Evolutionary conservation across 345 rosid genomes (phyloP).

Genomic region (Camelina hispida): DNA sequence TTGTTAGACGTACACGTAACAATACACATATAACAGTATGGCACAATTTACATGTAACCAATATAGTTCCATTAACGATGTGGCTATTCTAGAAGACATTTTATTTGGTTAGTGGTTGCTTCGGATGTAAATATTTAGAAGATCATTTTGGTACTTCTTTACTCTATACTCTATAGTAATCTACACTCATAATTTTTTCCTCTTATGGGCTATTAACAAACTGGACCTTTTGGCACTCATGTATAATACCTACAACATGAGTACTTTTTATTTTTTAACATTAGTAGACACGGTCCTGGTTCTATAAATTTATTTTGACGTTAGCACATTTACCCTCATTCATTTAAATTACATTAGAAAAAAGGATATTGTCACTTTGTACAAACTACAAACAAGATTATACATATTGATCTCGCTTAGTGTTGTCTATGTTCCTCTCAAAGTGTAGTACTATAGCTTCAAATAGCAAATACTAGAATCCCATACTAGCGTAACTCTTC

Average conservation of each 20-base stretch:
- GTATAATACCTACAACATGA: background rate
- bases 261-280: background rate
- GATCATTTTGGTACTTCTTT: conserved; percentile 18
- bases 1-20: conserved; percentile 3
- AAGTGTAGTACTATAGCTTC: background rate
- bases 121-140: conserved; percentile 10
- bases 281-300: background rate
- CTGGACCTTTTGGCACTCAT: conserved; percentile 1
- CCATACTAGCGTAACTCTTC: background rate
- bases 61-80: background rate
- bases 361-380: background rate
- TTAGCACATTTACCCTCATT: background rate
- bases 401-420: background rate
- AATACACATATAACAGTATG: background rate
- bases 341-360: background rate
- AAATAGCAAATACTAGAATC: background rate
- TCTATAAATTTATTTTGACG: background rate
- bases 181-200: background rate
- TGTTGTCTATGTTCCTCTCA: background rate
- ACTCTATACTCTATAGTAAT: conserved; percentile 17
- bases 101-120: conserved; percentile 10
- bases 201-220: background rate
- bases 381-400: background rate
- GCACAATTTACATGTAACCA: background rate
- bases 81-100: conserved; percentile 16